A percentile compares a stretch with the other conserved stretches of the same genome.
Evolutionary conservation across 352 stramenopile species (phyloP).

Genomic region (Globisporangium middletonii): DNA sequence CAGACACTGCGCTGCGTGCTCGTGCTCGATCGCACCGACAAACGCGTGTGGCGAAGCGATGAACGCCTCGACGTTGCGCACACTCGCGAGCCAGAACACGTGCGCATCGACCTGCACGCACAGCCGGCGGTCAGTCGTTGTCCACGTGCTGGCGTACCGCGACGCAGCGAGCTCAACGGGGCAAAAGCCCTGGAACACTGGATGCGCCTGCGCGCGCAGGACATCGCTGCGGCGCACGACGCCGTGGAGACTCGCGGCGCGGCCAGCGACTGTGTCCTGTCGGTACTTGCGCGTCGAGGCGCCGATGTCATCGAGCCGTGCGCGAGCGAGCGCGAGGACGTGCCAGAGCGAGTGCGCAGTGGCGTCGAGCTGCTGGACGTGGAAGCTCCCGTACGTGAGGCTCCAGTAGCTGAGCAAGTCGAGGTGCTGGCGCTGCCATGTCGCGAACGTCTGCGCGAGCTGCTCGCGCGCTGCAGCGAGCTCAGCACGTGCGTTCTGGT

Average conservation of each 20-base stretch:
- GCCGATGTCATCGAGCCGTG: conserved; percentile 23
- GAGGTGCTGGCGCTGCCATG: conserved; percentile 40
- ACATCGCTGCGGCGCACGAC: conserved; percentile 21
- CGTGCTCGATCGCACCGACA: conserved; percentile 21
- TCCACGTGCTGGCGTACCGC: conserved; percentile 25
- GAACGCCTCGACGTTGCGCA: conserved; percentile 32
- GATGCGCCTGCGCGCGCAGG: conserved; percentile 25
- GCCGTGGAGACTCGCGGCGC: conserved; percentile 19
- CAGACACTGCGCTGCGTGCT: conserved; percentile 24
- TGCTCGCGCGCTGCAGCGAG: conserved; percentile 9
- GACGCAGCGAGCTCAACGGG: conserved; percentile 43
- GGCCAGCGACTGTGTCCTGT: conserved; percentile 23
- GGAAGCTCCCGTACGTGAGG: conserved; percentile 34
- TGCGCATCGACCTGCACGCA: conserved; percentile 36
- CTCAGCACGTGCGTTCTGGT: conserved; percentile 4
- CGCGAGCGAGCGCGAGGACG: conserved; percentile 18
- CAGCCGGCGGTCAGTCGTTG: conserved; percentile 19
- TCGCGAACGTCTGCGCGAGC: conserved; percentile 21
- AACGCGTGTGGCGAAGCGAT: conserved; percentile 22
- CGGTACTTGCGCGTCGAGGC: conserved; percentile 9
- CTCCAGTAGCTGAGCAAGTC: conserved; percentile 44
- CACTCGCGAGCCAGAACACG: conserved; percentile 39
- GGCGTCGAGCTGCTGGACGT: conserved; percentile 39
- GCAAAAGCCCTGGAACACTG: conserved; percentile 42
- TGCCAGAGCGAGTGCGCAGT: conserved; percentile 41